A percentile compares a stretch with the other conserved stretches of the same genome.
phyloP scores from a whole-genome alignment of 306 rosid genomes.

The Quercus dentata region DNA sequence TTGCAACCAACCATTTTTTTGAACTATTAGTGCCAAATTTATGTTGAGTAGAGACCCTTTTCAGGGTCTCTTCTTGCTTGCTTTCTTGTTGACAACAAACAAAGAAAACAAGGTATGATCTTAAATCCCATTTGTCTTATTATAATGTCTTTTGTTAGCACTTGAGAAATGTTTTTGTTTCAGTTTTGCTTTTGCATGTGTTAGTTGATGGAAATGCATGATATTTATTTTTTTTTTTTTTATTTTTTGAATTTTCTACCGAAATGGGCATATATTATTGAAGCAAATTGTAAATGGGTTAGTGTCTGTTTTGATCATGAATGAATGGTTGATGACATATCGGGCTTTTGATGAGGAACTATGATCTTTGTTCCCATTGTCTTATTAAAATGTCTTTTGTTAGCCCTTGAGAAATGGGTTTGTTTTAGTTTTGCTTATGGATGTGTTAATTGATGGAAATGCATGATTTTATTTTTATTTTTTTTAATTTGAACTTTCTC shows the following conservation, averaged over 20 bases:
- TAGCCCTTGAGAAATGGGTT: background rate
- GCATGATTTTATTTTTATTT: background rate
- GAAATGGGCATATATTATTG: background rate
- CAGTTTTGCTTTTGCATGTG: background rate
- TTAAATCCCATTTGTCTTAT: background rate
- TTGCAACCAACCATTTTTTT: constrained; percentile 12
- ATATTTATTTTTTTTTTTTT: no score
- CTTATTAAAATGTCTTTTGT: background rate
- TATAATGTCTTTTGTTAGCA: background rate
- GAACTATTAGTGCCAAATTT: background rate
- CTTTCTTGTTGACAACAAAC: background rate
- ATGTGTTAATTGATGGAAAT: background rate
- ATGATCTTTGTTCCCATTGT: background rate
- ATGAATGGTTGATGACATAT: constrained; percentile 1
- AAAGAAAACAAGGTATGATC: constrained; percentile 28
- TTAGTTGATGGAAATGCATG: background rate
- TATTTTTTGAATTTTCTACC: background rate
- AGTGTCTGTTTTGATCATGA: background rate
- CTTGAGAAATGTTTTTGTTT: background rate
- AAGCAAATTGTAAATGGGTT: background rate
- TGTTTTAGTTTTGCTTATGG: background rate
- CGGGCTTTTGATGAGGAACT: background rate
- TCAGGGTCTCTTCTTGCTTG: constrained; percentile 14
- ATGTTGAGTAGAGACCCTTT: constrained; percentile 1
- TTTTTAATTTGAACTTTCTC: background rate